These are phyloP conservation scores for Gamarada debralockiae DNA, from an alignment of 495 filamentous ascomycete genomes.

Conservation along the genomic window DNA sequence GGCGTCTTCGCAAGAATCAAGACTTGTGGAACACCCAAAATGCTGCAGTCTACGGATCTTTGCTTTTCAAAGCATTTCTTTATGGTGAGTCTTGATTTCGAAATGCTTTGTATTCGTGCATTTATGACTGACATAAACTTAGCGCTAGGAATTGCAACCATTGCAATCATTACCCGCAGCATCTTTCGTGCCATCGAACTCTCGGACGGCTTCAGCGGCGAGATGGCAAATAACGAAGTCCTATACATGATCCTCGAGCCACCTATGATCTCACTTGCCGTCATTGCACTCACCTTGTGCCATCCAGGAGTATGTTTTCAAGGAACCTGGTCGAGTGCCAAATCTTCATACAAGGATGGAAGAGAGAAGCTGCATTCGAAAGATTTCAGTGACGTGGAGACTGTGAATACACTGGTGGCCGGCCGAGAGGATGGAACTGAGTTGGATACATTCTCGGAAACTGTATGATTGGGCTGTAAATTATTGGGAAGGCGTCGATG, in stretches of 20 bases:
- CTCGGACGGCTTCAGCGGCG: slow-evolving; percentile 29
- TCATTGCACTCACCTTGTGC: slow-evolving; percentile 43
- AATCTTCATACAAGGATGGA: background rate
- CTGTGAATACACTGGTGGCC: background rate
- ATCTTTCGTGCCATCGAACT: slow-evolving; percentile 34
- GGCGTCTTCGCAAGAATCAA: slow-evolving; percentile 23
- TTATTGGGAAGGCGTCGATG: background rate
- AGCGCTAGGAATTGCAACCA: slow-evolving; percentile 17
- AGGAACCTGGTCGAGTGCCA: slow-evolving; percentile 9
- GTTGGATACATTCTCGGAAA: background rate
- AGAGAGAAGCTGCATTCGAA: background rate
- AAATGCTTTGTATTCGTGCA: background rate
- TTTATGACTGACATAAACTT: background rate
- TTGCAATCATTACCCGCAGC: slow-evolving; percentile 34
- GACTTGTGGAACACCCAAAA: background rate
- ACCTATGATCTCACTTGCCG: slow-evolving; percentile 54
- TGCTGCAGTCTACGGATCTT: background rate
- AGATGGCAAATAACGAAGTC: slow-evolving; percentile 42
- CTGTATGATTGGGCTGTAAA: background rate
- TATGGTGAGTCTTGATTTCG: slow-evolving; percentile 2
- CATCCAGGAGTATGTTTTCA: slow-evolving; percentile 54
- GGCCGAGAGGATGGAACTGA: background rate
- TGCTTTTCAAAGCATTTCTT: slow-evolving; percentile 2
- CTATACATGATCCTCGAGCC: slow-evolving; percentile 69
- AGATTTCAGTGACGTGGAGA: background rate